phyloP scores from a whole-genome alignment of 139 green algal species.

The Chlorella sp. region DNA sequence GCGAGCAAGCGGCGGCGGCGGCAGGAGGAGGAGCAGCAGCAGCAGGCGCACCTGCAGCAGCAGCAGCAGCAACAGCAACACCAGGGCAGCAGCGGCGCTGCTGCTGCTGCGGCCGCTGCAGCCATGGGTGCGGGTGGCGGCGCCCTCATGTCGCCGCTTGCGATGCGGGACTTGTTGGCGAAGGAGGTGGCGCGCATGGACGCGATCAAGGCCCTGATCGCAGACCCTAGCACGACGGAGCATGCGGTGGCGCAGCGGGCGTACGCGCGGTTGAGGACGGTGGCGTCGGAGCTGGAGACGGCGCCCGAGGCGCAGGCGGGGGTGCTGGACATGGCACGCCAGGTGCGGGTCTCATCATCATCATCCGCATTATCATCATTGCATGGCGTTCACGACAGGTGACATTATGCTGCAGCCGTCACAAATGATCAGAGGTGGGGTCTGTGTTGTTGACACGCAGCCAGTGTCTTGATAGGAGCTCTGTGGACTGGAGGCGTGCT shows the following conservation, averaged over 20 bases:
- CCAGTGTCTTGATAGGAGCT: too few relatives aligned
- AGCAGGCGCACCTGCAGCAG: slow-evolving; percentile 12
- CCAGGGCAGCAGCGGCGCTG: too few relatives aligned
- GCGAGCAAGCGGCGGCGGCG: slow-evolving; percentile 15
- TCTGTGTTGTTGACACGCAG: too few relatives aligned
- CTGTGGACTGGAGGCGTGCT: too few relatives aligned
- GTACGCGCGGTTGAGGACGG: slow-evolving; percentile 41
- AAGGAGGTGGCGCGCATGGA: slow-evolving; percentile 50
- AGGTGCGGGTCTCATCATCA: too few relatives aligned
- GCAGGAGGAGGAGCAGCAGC: neutral
- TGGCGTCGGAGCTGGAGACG: slow-evolving; percentile 40
- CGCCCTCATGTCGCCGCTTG: neutral
- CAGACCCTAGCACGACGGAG: slow-evolving; percentile 47
- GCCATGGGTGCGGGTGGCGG: too few relatives aligned
- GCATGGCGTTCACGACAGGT: too few relatives aligned
- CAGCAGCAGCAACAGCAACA: neutral
- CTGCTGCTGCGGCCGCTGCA: too few relatives aligned
- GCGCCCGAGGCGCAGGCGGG: slow-evolving; percentile 29
- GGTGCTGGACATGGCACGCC: slow-evolving; percentile 54
- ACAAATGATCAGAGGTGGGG: too few relatives aligned
- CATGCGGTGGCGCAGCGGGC: slow-evolving; percentile 52
- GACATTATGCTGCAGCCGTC: too few relatives aligned
- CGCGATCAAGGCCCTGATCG: slow-evolving; percentile 47
- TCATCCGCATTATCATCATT: too few relatives aligned
- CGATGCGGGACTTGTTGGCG: slow-evolving; percentile 18